A percentile compares a stretch with the other conserved stretches of the same genome.
These are phyloP conservation scores for Zalaria sp. DNA, from an alignment of 2,329 filamentous ascomycete genomes.

Conservation along the genomic window DNA sequence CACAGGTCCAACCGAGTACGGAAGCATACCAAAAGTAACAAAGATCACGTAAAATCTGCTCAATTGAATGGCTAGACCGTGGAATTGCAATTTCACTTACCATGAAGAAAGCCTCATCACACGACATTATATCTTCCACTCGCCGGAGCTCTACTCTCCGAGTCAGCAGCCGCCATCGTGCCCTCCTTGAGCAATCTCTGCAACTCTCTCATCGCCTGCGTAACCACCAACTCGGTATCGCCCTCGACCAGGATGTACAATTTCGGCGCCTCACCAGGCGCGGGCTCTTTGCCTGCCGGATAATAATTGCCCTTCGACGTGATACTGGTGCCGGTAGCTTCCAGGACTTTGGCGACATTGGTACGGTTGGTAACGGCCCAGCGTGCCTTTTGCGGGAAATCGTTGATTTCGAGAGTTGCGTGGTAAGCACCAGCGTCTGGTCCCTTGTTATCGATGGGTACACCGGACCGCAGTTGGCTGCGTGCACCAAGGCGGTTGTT, in stretches of 20 bases:
- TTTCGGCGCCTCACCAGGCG: conserved; percentile 67
- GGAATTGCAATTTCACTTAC: too few species aligned
- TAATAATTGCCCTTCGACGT: conserved; percentile 96
- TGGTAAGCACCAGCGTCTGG: conserved; percentile 95
- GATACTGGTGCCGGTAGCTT: conserved; percentile 87
- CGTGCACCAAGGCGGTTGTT: conserved; percentile 80
- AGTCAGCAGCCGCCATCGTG: conserved; percentile 76
- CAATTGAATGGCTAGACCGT: too few species aligned
- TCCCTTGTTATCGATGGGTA: conserved; percentile 96
- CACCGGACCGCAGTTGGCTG: conserved; percentile 72
- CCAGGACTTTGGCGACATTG: conserved; percentile 95
- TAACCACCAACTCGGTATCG: conserved; percentile 86
- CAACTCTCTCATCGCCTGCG: conserved; percentile 78
- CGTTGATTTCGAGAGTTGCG: conserved; percentile 95
- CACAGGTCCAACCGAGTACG: too few species aligned
- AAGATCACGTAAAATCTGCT: too few species aligned
- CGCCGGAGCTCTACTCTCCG: conserved; percentile 64
- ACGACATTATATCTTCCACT: conserved; percentile 74
- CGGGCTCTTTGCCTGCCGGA: conserved; percentile 63
- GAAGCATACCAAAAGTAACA: too few species aligned
- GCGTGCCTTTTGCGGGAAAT: conserved; percentile 95
- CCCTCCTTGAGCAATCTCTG: conserved; percentile 80
- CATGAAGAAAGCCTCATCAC: too few species aligned
- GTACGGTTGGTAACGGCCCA: conserved; percentile 98
- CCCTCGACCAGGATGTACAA: conserved; percentile 96